phyloP scores from a whole-genome alignment of 192 early-diverging fungal species.

The Spizellomyces punctatus region DNA sequence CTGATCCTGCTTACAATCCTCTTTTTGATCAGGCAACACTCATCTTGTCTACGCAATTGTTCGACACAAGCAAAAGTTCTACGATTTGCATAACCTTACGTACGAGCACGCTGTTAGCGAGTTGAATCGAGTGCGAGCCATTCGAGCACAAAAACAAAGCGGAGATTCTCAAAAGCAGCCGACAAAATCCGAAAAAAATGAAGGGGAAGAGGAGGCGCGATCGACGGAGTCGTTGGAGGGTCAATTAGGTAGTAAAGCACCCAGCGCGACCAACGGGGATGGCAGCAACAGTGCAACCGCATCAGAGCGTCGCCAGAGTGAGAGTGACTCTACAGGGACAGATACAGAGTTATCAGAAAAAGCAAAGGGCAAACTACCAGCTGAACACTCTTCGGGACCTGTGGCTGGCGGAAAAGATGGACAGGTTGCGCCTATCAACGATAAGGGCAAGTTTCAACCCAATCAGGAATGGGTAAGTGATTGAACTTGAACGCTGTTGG shows the following conservation, averaged over 20 bases:
- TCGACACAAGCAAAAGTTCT: conserved; percentile 71
- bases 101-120: conserved; percentile 66
- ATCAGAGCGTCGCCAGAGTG: neutral
- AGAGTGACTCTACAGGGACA: neutral
- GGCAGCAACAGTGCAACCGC: neutral
- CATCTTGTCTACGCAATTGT: conserved; percentile 82
- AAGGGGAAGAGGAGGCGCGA: conserved; percentile 1
- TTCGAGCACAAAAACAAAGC: conserved; percentile 40
- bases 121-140: conserved; percentile 55
- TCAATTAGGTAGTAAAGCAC: neutral
- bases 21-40: conserved; percentile 62
- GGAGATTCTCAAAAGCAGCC: neutral
- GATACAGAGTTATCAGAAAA: conserved; percentile 67
- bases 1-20: conserved; percentile 15
- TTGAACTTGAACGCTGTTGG: neutral
- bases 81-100: conserved; percentile 67
- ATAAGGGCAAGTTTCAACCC: conserved; percentile 64
- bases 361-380: conserved; percentile 72
- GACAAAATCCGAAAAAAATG: neutral
- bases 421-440: conserved; percentile 31
- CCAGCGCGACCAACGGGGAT: too few species aligned
- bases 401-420: conserved; percentile 1
- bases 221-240: neutral
- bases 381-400: conserved; percentile 1
- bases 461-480: conserved; percentile 71